A percentile compares a stretch with the other conserved stretches of the same genome.
Conservation (phyloP, 148 eudicot species). For the Silene uniflora region DNA sequence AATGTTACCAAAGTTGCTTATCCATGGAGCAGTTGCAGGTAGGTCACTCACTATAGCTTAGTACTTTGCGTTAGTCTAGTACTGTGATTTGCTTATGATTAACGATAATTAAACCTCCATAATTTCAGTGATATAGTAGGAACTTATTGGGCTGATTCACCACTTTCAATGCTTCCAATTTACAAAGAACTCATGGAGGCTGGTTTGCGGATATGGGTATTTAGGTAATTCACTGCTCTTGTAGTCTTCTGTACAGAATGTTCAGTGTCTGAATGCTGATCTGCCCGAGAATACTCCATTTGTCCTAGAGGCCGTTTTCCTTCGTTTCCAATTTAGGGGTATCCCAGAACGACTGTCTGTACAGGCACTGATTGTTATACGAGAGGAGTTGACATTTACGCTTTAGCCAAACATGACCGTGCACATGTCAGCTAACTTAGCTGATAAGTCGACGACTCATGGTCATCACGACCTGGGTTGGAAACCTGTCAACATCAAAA, state of each 20-base stretch:
- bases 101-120: background rate
- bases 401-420: background rate
- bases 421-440: background rate
- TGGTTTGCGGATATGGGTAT: constrained; percentile 87
- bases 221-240: constrained; percentile 41
- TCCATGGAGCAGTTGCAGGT: constrained; percentile 93
- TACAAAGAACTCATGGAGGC: constrained; percentile 79
- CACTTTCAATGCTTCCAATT: constrained; percentile 88
- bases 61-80: background rate
- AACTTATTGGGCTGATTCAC: constrained; percentile 82
- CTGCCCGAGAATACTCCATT: background rate
- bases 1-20: constrained; percentile 56
- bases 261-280: background rate
- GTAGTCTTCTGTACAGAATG: background rate
- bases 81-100: constrained; percentile 3
- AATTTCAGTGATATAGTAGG: constrained; percentile 69
- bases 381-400: no score
- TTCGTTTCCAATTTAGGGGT: background rate
- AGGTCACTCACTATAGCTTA: background rate
- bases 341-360: background rate
- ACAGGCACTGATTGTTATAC: background rate
- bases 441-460: no score
- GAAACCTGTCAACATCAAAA: no score
- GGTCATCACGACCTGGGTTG: no score
- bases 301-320: background rate